Percentiles rank a stretch among this genome's conserved stretches.
These are phyloP conservation scores for Raddia distichophylla DNA, from an alignment of 176 grass and related monocot genomes.

Conservation along the genomic window DNA sequence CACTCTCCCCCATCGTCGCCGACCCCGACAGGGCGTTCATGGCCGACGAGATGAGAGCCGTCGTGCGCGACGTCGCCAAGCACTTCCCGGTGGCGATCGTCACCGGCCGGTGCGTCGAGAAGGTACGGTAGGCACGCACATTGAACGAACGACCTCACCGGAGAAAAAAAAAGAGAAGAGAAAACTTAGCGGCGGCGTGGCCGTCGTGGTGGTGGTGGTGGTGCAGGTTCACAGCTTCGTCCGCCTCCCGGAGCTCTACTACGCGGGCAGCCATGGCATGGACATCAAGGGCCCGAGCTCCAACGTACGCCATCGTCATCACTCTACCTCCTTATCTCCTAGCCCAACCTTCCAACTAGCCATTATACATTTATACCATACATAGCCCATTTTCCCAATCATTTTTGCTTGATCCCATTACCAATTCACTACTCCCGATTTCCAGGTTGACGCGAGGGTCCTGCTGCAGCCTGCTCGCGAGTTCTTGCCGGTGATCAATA, in stretches of 20 bases:
- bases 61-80: slow-evolving; percentile 62
- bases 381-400: neutral
- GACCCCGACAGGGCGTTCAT: slow-evolving; percentile 93
- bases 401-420: slow-evolving; percentile 26
- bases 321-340: neutral
- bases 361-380: neutral
- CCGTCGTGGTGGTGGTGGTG: neutral
- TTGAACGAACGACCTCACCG: neutral
- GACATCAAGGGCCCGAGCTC: slow-evolving; percentile 86
- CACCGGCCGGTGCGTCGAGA: slow-evolving; percentile 78
- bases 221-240: slow-evolving; percentile 69
- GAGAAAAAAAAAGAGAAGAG: neutral
- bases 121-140: slow-evolving; percentile 72
- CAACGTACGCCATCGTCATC: slow-evolving; percentile 42
- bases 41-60: slow-evolving; percentile 74
- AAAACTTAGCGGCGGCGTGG: neutral
- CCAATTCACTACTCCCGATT: neutral
- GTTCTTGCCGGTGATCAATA: slow-evolving; percentile 84
- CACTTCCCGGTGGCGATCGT: slow-evolving; percentile 87
- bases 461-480: slow-evolving; percentile 85
- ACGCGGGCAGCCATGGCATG: slow-evolving; percentile 98
- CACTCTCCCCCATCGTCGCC: slow-evolving; percentile 92
- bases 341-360: neutral
- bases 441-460: slow-evolving; percentile 37
- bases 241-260: slow-evolving; percentile 79